Evolutionary conservation across 441 rosid species (phyloP), one percentile per base, ranked within the genome.

Genomic region (Biscutella laevigata): DNA sequence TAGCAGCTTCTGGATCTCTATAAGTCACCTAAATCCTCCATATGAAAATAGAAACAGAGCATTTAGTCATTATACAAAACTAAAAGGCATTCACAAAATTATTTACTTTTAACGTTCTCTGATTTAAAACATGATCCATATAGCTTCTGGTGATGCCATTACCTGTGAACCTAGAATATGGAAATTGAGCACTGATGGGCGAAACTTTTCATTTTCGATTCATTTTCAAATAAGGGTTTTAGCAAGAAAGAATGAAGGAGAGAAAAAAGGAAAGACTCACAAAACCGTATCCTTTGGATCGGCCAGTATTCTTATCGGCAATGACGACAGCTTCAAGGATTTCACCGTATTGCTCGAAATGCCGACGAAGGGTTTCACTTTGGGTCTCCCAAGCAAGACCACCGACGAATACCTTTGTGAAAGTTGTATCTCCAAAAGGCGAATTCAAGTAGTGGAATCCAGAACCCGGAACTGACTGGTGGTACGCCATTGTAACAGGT

Each of bases 321-420:
- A 91, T 85, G 41, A 91, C 98, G 29, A 85, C 91, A 29, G 96
- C 98, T 67, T 91, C 98, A 8, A 83, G 78, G 70, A 91, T 85
- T 22, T 88, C 95, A 13, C 98, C 98, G 20, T 69, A 88, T 62
- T 71, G 94, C 58, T 88, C 91, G 27, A 91, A 91, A 69, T 88
- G 73, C 9, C 81, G 85, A 41, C 81, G 78, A 84, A 91, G 74
- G 34, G 94, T 77, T 29, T 83, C 91, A 39, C 88, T 91, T 42
- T 79, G 86, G 33, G 98, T 91, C 68, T 91, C 98, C 96, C 98
- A 91, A 44, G 98, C 98, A 50, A 91, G 83, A 1, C 98, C 98
- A 48, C 98, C 96, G 42, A 88, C 94, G 48, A 91, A 91, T 21
- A 91, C 86, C 74, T 88, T 91, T 13, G 96, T 91, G 52, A 74